These are phyloP conservation scores for Geotrichum europaeum DNA, from an alignment of 1,139 yeast genomes.

Conservation along the genomic window DNA sequence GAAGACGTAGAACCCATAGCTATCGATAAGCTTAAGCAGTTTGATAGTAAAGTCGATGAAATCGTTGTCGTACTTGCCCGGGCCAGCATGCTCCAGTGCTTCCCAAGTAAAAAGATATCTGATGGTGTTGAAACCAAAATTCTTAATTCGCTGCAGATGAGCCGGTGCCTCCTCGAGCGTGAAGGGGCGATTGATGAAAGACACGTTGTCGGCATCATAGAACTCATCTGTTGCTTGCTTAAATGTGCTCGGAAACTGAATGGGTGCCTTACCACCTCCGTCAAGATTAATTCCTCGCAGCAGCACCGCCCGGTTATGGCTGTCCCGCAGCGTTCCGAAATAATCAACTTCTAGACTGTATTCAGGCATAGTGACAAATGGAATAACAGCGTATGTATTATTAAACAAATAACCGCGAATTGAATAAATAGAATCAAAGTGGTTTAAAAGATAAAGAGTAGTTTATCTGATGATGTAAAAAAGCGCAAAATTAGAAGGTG, in stretches of 20 bases:
- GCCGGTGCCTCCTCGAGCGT: slow-evolving; percentile 62
- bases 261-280: slow-evolving; percentile 68
- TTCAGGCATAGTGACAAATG: slow-evolving; percentile 4
- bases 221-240: slow-evolving; percentile 43
- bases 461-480: background rate
- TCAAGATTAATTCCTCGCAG: slow-evolving; percentile 82
- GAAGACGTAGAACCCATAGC: slow-evolving; percentile 67
- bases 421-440: background rate
- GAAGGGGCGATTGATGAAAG: slow-evolving; percentile 75
- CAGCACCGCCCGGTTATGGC: slow-evolving; percentile 50
- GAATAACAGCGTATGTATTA: background rate
- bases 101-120: slow-evolving; percentile 84
- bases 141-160: slow-evolving; percentile 62
- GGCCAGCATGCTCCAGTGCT: slow-evolving; percentile 80
- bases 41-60: slow-evolving; percentile 64
- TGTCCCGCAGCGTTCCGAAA: slow-evolving; percentile 56
- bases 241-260: slow-evolving; percentile 42
- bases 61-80: slow-evolving; percentile 70
- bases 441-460: background rate
- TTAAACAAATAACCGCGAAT: background rate
- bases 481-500: background rate
- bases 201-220: slow-evolving; percentile 61
- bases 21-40: slow-evolving; percentile 50
- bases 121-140: slow-evolving; percentile 74
- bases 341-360: slow-evolving; percentile 20